Conservation (phyloP, 306 rosid species). For the Notholithocarpus densiflorus region DNA sequence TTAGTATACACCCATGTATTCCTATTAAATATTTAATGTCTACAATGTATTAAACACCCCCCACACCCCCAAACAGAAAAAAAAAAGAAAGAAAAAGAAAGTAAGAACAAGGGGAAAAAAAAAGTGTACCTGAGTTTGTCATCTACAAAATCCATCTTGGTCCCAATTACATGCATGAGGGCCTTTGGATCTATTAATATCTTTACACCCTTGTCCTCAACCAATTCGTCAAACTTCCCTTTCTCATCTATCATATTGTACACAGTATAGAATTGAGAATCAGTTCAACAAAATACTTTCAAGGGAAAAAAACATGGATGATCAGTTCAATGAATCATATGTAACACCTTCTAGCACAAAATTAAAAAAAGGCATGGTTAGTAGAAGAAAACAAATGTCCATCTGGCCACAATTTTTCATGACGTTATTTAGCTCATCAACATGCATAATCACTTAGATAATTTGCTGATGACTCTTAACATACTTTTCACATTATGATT, state of each 20-base stretch:
- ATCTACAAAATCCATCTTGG: constrained; percentile 94
- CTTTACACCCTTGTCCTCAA: constrained; percentile 92
- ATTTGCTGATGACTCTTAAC: background rate
- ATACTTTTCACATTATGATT: background rate
- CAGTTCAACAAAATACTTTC: background rate
- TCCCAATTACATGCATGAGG: constrained; percentile 95
- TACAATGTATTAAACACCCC: background rate
- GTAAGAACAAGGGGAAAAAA: background rate
- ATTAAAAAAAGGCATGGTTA: background rate
- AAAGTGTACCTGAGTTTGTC: constrained; percentile 79
- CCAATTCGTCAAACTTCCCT: constrained; percentile 85
- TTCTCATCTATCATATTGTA: constrained; percentile 60
- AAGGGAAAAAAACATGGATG: too few species aligned
- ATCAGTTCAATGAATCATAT: background rate
- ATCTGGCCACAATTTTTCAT: background rate
- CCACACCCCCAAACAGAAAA: background rate
- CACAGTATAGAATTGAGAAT: constrained; percentile 12
- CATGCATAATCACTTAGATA: background rate
- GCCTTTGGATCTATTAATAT: constrained; percentile 93
- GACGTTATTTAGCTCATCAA: background rate
- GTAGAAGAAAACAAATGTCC: background rate
- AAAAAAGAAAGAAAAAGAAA: background rate
- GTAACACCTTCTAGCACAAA: constrained; percentile 3
- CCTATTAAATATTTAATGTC: background rate
- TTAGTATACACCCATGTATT: background rate